Evolutionary conservation across 2,329 filamentous ascomycete species (phyloP), one percentile per base, ranked within the genome.

Genomic region (Diaporthe sp.): DNA sequence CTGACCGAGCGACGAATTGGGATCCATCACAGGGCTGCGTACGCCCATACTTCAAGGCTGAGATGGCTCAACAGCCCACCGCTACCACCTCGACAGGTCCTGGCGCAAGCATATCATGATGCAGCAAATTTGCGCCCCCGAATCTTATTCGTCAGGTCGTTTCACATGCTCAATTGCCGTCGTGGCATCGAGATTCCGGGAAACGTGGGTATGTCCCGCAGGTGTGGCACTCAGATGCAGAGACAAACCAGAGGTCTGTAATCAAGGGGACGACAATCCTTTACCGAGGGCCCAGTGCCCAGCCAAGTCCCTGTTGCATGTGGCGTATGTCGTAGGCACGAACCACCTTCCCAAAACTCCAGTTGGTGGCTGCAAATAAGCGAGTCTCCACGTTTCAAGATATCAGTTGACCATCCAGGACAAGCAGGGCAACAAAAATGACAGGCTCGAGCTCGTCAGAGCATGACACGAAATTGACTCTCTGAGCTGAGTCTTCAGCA

Each of bases 1-100:
- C 55, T 75, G 73, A 75, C 73, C 75, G 73, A 76, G 55, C 55
- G 61, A 73, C 75, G 65, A 61, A 73, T 72, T 75, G 72, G 60
- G 68, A 47, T 39, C 28, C 39, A 17, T 8, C 47, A 51, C 28
- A 67, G 39, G 20, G 22, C n/a, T 47, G 25, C 44, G 63, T 42
- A 55, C 51, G 67, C 70, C 42, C 31, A 53, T 71, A 31, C 28
- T 22, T 37, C 6, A 39, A 67, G 53, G 31, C 31, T 53, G 47
- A 39, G 31, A 39, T 25, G 49, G 44, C 65, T 63, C 71, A 42
- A 42, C 67, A 57, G 58, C 51, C 58, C 71, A 63, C 25, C 4
- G n/a, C 31, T 34, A 44, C 10, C 47, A 44, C 34, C 57, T 63
- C 25, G 44, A 44, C 44, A 63, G 42, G 22, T 22, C 34, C 15